Conservation (phyloP, 176 grass and related monocot genomes). For the Triticum timopheevii region DNA sequence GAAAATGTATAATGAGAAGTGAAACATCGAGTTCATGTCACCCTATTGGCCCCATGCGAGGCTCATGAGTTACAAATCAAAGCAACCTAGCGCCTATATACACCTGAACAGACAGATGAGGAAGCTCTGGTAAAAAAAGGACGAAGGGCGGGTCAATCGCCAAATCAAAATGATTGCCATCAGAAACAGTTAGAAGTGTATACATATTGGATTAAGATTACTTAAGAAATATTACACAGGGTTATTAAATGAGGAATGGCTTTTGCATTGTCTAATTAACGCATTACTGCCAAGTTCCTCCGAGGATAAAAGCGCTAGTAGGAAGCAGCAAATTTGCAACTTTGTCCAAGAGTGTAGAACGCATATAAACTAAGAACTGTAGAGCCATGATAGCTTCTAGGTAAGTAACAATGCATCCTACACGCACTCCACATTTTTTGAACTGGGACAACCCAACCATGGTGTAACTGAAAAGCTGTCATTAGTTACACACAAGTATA, state of each 20-base stretch:
- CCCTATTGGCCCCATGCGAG: neutral
- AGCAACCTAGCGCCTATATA: neutral
- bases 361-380: neutral
- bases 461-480: neutral
- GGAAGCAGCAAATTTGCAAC: neutral
- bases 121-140: neutral
- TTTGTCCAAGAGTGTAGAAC: neutral
- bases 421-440: neutral
- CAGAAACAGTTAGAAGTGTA: slow-evolving; percentile 6
- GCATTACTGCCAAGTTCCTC: neutral
- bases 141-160: neutral
- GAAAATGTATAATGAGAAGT: slow-evolving; percentile 5
- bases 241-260: neutral
- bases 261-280: neutral
- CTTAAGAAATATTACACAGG: neutral
- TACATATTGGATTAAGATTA: neutral
- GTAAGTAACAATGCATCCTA: neutral
- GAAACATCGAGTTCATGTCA: slow-evolving; percentile 10
- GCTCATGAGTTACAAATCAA: slow-evolving; percentile 4
- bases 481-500: neutral
- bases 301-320: neutral
- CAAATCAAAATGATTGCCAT: neutral
- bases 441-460: neutral
- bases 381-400: neutral
- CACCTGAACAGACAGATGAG: neutral